Evolutionary conservation across 2,329 filamentous ascomycete species (phyloP).

Genomic region (Claviceps sp.): DNA sequence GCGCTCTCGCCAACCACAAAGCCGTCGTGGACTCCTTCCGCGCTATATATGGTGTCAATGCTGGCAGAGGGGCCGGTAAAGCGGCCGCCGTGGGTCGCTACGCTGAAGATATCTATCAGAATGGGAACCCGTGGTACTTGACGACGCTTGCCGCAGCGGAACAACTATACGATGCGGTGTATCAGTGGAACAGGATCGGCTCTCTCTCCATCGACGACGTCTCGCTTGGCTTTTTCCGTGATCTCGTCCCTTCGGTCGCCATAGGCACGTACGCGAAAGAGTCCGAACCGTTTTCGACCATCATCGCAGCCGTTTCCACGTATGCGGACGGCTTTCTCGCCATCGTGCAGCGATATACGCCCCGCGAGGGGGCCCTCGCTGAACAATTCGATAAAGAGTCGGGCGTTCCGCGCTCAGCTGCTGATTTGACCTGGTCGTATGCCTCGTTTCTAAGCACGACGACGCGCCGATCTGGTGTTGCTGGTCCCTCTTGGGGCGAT

Average conservation of each 20-base stretch:
- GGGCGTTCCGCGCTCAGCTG: constrained; percentile 43
- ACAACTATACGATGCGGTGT: constrained; percentile 63
- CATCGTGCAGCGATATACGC: constrained; percentile 48
- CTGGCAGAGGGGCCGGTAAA: constrained; percentile 42
- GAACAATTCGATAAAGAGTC: constrained; percentile 48
- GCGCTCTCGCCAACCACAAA: constrained; percentile 64
- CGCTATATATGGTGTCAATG: constrained; percentile 55
- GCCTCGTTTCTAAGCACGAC: constrained; percentile 49
- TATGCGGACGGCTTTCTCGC: constrained; percentile 48
- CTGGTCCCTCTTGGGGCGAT: constrained; percentile 40
- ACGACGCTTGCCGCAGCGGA: constrained; percentile 66
- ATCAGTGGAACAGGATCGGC: constrained; percentile 52
- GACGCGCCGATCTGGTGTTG: constrained; percentile 36
- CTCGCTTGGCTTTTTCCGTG: constrained; percentile 60
- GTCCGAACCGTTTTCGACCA: constrained; percentile 34
- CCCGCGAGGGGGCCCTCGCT: constrained; percentile 45
- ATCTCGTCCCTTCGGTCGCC: constrained; percentile 43
- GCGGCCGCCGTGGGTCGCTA: constrained; percentile 56
- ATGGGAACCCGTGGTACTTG: constrained; percentile 73
- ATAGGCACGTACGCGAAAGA: constrained; percentile 46
- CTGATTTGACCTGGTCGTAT: constrained; percentile 61
- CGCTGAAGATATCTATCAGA: constrained; percentile 60
- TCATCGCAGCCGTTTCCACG: constrained; percentile 42
- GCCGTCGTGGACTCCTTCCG: constrained; percentile 64
- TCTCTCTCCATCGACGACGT: constrained; percentile 50